phyloP scores from a whole-genome alignment of 1,139 yeast species.

The Diutina sp. region DNA sequence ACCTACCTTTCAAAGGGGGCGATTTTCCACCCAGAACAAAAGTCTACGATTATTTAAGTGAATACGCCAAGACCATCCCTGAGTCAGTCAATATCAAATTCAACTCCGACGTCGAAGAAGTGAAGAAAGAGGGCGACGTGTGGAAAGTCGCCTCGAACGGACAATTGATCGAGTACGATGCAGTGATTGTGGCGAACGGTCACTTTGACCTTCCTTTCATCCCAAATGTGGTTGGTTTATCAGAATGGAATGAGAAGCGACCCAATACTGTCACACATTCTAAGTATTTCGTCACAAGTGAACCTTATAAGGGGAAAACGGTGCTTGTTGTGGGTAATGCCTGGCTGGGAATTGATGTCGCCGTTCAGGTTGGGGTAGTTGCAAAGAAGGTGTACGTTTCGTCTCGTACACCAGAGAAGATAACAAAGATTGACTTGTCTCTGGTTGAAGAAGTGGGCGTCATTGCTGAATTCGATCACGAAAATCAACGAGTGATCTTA shows the following conservation, averaged over 20 bases:
- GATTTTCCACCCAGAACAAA: conserved; percentile 24
- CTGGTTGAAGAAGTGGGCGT: conserved; percentile 12
- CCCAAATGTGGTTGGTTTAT: conserved; percentile 42
- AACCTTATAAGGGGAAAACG: conserved; percentile 20
- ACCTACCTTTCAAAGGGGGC: conserved; percentile 20
- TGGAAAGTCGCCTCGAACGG: conserved; percentile 11
- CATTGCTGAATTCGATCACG: conserved; percentile 16
- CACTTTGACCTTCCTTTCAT: conserved; percentile 42
- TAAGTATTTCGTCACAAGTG: conserved; percentile 41
- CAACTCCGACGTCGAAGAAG: conserved; percentile 13
- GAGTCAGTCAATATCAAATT: conserved; percentile 12
- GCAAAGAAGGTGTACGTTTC: conserved; percentile 28
- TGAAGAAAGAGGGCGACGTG: conserved; percentile 6
- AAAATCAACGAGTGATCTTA: background rate
- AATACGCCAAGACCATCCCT: conserved; percentile 21
- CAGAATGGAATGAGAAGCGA: conserved; percentile 28
- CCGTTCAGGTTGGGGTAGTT: conserved; percentile 27
- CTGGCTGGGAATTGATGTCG: conserved; percentile 35
- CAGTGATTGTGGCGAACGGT: conserved; percentile 47
- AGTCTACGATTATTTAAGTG: conserved; percentile 23
- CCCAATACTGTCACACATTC: conserved; percentile 47
- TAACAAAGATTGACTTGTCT: conserved; percentile 9
- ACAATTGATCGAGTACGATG: conserved; percentile 22
- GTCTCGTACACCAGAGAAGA: conserved; percentile 12
- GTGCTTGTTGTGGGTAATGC: conserved; percentile 36